These are phyloP conservation scores for Chiua sp. DNA, from an alignment of 1,284 basidiomycete species.

Conservation along the genomic window DNA sequence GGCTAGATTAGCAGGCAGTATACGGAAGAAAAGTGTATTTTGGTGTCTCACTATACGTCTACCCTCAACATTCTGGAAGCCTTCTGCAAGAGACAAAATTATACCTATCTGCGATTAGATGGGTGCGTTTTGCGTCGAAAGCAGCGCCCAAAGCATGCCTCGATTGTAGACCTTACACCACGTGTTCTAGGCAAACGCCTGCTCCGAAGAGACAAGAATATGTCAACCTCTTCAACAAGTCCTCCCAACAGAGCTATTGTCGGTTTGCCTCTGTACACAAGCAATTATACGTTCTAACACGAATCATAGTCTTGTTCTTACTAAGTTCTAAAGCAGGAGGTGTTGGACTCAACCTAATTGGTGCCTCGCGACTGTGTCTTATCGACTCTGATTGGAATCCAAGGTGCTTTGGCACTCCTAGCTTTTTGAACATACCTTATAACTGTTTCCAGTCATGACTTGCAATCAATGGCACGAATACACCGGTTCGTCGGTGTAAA, in stretches of 20 bases:
- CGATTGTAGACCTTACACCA: slow-evolving; percentile 2
- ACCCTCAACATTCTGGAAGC: slow-evolving; percentile 93
- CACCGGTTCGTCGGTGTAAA: slow-evolving; percentile 65
- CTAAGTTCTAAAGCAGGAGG: slow-evolving; percentile 97
- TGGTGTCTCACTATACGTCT: slow-evolving; percentile 90
- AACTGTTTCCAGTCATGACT: slow-evolving; percentile 67
- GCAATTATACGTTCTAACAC: slow-evolving; percentile 14
- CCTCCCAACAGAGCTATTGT: slow-evolving; percentile 74
- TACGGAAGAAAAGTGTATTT: slow-evolving; percentile 92
- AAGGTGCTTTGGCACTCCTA: slow-evolving; percentile 50
- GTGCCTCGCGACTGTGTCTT: slow-evolving; percentile 84
- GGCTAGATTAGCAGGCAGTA: slow-evolving; percentile 41
- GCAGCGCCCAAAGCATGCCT: neutral
- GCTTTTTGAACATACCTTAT: neutral
- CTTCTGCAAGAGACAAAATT: slow-evolving; percentile 79
- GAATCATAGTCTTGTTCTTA: slow-evolving; percentile 83
- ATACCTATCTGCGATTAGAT: slow-evolving; percentile 87
- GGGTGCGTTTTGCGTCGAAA: slow-evolving; percentile 56
- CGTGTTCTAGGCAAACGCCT: slow-evolving; percentile 68
- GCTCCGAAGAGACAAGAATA: slow-evolving; percentile 83
- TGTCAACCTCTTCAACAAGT: slow-evolving; percentile 82
- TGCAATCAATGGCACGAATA: slow-evolving; percentile 98
- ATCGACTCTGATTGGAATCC: slow-evolving; percentile 98
- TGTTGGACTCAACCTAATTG: slow-evolving; percentile 93
- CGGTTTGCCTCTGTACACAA: slow-evolving; percentile 31